These are phyloP conservation scores for Erucastrum elatum DNA, from an alignment of 345 rosid genomes.

Conservation along the genomic window DNA sequence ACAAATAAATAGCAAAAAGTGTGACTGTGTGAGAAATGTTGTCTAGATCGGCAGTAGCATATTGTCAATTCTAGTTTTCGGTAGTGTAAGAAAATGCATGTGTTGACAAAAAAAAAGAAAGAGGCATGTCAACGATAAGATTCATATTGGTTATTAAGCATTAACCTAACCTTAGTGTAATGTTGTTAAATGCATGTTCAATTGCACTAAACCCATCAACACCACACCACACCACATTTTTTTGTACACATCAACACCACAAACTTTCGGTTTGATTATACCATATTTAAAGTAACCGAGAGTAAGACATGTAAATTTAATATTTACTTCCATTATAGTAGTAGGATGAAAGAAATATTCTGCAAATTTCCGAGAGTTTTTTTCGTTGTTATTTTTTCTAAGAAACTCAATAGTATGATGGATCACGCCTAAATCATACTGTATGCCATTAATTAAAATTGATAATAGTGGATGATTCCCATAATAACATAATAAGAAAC, in stretches of 20 bases:
- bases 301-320: neutral
- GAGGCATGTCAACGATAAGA: slow-evolving; percentile 1
- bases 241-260: neutral
- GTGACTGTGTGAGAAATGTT: neutral
- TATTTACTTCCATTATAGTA: neutral
- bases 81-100: neutral
- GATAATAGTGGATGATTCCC: slow-evolving; percentile 1
- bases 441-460: neutral
- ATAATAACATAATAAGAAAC: neutral
- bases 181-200: neutral
- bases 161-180: neutral
- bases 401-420: neutral
- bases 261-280: neutral
- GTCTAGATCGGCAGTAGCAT: slow-evolving; percentile 21
- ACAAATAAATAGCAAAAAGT: neutral
- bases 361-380: neutral
- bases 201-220: neutral
- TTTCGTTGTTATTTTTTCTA: neutral
- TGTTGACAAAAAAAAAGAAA: neutral
- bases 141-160: neutral
- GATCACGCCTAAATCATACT: slow-evolving; percentile 15
- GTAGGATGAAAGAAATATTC: neutral
- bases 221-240: neutral
- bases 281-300: neutral
- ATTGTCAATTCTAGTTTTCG: slow-evolving; percentile 28